Conservation (phyloP, 129 eudicot genomes). For the Deinandra increscens region DNA sequence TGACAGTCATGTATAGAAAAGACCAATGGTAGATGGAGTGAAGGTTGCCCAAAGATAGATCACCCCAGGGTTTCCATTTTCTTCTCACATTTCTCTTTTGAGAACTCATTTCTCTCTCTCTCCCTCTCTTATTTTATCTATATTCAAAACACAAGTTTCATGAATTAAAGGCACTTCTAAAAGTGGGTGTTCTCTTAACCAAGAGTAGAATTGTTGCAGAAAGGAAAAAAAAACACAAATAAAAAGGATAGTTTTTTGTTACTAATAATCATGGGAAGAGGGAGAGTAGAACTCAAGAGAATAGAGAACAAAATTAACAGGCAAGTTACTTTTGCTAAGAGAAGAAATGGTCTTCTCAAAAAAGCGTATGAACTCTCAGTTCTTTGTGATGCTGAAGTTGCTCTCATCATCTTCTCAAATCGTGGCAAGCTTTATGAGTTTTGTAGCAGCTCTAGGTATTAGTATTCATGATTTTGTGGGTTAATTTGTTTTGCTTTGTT, state of each 20-base stretch:
- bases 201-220: slow-evolving; percentile 48
- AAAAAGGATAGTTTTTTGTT: neutral
- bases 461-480: neutral
- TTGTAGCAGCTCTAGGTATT: slow-evolving; percentile 66
- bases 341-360: slow-evolving; percentile 72
- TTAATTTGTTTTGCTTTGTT: neutral
- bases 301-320: slow-evolving; percentile 70
- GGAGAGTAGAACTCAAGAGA: slow-evolving; percentile 65
- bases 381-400: slow-evolving; percentile 77
- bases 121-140: slow-evolving; percentile 33
- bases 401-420: slow-evolving; percentile 71
- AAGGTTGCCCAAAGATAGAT: slow-evolving; percentile 48
- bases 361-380: slow-evolving; percentile 71
- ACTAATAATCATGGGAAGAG: slow-evolving; percentile 57
- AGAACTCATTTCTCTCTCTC: slow-evolving; percentile 31
- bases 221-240: slow-evolving; percentile 24
- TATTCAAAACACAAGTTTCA: slow-evolving; percentile 35
- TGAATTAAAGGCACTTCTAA: slow-evolving; percentile 43
- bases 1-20: slow-evolving; percentile 35
- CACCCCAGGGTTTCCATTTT: slow-evolving; percentile 56
- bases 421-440: slow-evolving; percentile 67
- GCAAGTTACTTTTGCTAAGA: slow-evolving; percentile 68
- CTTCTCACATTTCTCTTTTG: slow-evolving; percentile 38
- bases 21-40: slow-evolving; percentile 42
- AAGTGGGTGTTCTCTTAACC: slow-evolving; percentile 45